Base-by-base conservation (phyloP, 768 basidiomycete species). In the Tricholoma matsutake region DNA sequence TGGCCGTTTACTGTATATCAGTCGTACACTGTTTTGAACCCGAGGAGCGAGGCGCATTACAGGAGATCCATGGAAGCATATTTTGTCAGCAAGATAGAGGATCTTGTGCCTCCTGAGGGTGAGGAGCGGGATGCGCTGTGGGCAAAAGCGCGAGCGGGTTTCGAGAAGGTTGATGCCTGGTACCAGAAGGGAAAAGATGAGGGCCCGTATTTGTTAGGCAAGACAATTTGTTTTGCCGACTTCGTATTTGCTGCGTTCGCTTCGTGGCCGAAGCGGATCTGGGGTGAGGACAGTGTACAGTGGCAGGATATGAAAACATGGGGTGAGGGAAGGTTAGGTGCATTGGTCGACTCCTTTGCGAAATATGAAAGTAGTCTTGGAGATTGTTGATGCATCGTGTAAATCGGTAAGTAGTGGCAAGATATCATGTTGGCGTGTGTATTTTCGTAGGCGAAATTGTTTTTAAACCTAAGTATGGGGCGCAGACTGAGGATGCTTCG, bases 21-120 rank as follows among this genome's bases (percentile, higher is more conserved):
- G 11, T 63, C 55, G 34, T 57, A 63, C 16, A 29, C 35, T 29
- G 32, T 61, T 6, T 60, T 67, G n/a, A 34, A 61, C 7, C 58
- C 55, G 2, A 16, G 56, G 13, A 60, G 62, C 20, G 51, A 43
- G 7, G 63, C 63, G 34, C 62, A 65, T 54, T 63, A 62, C 39
- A 29, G 54, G 35, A 20, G 54, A 11, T 25, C n/a, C 6, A 20
- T 20, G 11, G 14, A 37, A 20, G 9, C 2, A 16, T 29, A 14
- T 39, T 56, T 41, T 41, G 25, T 25, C 5, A 28, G n/a, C 3
- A 56, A 37, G 25, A 1, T 56, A 13, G 55, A 56, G 39, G 55
- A 43, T 31, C 7, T 56, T 9, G 14, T 31, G 35, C n/a, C n/a
- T n/a, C 55, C 25, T 6, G 22, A 16, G 16, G 55, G 22, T 22